A percentile compares a stretch with the other conserved stretches of the same genome.
These are phyloP conservation scores for Neurospora sp. DNA, from an alignment of 495 filamentous ascomycete species.

Conservation along the genomic window DNA sequence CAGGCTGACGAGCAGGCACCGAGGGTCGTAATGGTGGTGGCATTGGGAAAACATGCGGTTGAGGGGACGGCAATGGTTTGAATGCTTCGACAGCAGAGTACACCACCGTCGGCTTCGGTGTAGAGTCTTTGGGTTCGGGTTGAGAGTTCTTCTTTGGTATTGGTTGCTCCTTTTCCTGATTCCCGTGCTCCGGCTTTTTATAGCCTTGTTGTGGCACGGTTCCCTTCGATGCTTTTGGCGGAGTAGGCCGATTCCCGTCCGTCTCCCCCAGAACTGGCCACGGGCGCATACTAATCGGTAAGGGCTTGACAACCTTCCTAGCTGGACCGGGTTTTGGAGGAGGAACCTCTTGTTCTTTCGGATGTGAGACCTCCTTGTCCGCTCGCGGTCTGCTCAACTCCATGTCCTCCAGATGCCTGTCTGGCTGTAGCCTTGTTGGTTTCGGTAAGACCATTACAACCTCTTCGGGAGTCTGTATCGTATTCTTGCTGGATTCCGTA, in stretches of 20 bases:
- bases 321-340: neutral
- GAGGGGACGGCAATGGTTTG: neutral
- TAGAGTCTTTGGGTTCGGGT: neutral
- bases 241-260: neutral
- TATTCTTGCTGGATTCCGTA: neutral
- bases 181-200: neutral
- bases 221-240: neutral
- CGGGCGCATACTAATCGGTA: neutral
- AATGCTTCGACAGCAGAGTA: neutral
- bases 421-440: neutral
- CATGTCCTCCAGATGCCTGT: neutral
- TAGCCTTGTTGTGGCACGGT: neutral
- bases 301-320: neutral
- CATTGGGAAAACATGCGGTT: neutral
- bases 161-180: neutral
- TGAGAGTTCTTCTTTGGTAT: neutral
- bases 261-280: neutral
- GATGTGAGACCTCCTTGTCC: neutral
- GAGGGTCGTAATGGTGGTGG: neutral
- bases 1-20: neutral
- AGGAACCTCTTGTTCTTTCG: neutral
- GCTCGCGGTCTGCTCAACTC: neutral
- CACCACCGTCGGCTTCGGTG: neutral
- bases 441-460: neutral
- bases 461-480: neutral